These are phyloP conservation scores for Backusella mclennaniae DNA, from an alignment of 192 early-diverging fungal species.

Conservation along the genomic window DNA sequence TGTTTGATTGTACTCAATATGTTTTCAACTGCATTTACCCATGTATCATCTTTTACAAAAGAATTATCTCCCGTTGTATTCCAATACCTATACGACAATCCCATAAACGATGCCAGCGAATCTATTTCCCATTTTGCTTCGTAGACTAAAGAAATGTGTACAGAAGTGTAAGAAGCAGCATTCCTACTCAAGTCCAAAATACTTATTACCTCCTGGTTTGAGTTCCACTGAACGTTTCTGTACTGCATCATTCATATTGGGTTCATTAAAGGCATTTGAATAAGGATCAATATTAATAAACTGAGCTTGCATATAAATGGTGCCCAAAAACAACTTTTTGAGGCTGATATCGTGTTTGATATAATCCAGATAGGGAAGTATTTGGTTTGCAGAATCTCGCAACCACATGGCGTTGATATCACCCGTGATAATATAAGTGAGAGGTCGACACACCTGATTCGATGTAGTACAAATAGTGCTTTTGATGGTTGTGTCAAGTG, in stretches of 20 bases:
- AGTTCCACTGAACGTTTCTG: slow-evolving; percentile 18
- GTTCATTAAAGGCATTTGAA: slow-evolving; percentile 58
- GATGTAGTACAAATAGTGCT: slow-evolving; percentile 42
- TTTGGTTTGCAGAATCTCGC: slow-evolving; percentile 68
- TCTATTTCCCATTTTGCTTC: slow-evolving; percentile 69
- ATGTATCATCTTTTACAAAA: slow-evolving; percentile 37
- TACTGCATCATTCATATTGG: neutral
- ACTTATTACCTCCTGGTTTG: slow-evolving; percentile 25
- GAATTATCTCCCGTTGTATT: slow-evolving; percentile 41
- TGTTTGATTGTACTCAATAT: slow-evolving; percentile 41
- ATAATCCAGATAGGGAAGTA: slow-evolving; percentile 55
- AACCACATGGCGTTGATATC: slow-evolving; percentile 73
- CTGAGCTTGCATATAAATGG: slow-evolving; percentile 58
- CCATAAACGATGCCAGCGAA: slow-evolving; percentile 64
- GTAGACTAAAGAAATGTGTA: slow-evolving; percentile 30
- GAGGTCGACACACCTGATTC: slow-evolving; percentile 30
- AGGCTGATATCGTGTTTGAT: slow-evolving; percentile 36
- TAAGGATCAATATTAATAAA: slow-evolving; percentile 39
- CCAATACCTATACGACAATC: slow-evolving; percentile 54
- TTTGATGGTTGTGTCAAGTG: slow-evolving; percentile 49
- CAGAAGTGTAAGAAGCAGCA: neutral
- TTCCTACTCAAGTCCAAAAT: slow-evolving; percentile 9
- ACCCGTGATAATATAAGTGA: slow-evolving; percentile 67
- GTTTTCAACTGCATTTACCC: slow-evolving; percentile 45
- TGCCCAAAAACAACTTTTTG: slow-evolving; percentile 49